Evolutionary conservation across 2,329 filamentous ascomycete species (phyloP).

Genomic region (Sclerotinia trifoliorum): DNA sequence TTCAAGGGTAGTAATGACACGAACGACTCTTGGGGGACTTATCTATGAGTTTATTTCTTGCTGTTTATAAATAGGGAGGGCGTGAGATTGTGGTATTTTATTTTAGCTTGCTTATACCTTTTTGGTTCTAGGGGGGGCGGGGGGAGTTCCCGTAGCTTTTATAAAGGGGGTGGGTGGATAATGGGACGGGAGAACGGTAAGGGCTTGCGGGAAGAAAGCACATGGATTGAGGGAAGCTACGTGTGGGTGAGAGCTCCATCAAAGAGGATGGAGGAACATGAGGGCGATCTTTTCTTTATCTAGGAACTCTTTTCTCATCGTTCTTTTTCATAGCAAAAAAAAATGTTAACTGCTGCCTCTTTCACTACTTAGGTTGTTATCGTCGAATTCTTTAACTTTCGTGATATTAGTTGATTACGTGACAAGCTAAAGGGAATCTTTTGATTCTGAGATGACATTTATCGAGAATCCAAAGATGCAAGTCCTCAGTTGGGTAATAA

Average conservation of each 20-base stretch:
- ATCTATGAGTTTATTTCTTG: slow-evolving; percentile 14
- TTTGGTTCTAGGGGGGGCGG: not conserved
- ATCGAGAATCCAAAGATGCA: not conserved
- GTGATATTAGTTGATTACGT: not conserved
- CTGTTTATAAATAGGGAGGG: slow-evolving; percentile 1
- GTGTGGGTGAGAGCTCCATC: not conserved
- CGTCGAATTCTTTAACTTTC: not conserved
- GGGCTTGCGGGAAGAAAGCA: not conserved
- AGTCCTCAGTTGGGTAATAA: too few species aligned
- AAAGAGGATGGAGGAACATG: not conserved
- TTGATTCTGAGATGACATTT: not conserved
- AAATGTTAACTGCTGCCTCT: not conserved
- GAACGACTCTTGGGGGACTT: slow-evolving; percentile 12
- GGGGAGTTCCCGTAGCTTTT: not conserved
- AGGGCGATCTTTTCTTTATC: not conserved
- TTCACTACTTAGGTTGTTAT: not conserved
- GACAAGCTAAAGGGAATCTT: too few species aligned
- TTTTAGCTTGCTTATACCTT: not conserved
- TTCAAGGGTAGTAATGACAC: slow-evolving; percentile 19
- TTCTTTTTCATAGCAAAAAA: not conserved
- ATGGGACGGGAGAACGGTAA: too few species aligned
- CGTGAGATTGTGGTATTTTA: slow-evolving; percentile 4
- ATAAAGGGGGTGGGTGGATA: too few species aligned
- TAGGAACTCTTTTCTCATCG: not conserved
- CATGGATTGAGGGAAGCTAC: not conserved